These are phyloP conservation scores for Mortierella sp. DNA, from an alignment of 371 early-diverging fungal genomes.

Conservation along the genomic window DNA sequence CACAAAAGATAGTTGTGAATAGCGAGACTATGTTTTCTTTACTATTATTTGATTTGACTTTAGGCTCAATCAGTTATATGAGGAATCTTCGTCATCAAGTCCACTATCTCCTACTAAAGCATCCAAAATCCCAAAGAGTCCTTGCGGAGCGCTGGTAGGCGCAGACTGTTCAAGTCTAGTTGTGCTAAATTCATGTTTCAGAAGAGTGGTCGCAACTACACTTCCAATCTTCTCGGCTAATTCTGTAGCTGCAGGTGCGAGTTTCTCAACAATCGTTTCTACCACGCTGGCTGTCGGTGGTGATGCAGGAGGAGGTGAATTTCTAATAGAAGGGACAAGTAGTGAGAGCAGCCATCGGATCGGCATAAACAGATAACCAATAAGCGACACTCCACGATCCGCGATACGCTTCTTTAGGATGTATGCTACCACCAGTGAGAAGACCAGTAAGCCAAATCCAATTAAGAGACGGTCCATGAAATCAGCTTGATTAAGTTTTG, in stretches of 20 bases:
- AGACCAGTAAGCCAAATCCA: constrained; percentile 72
- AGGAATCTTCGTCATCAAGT: constrained; percentile 1
- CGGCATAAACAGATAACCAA: constrained; percentile 63
- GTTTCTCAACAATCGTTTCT: constrained; percentile 6
- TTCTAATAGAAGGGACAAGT: constrained; percentile 36
- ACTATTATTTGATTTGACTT: not conserved
- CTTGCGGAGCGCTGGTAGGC: constrained; percentile 25
- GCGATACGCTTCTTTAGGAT: constrained; percentile 78
- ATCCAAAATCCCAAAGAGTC: constrained; percentile 37
- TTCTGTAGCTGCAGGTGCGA: not conserved
- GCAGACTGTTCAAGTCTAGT: not conserved
- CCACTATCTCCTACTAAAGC: constrained; percentile 34
- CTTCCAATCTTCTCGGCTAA: not conserved
- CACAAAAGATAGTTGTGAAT: not conserved
- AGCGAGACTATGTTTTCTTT: not conserved
- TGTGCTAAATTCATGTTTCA: not conserved
- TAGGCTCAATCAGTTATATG: not conserved
- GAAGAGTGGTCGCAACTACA: constrained; percentile 1
- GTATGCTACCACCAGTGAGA: constrained; percentile 71
- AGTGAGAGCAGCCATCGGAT: constrained; percentile 46
- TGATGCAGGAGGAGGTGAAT: constrained; percentile 6
- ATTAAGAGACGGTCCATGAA: constrained; percentile 79
- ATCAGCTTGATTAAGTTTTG: constrained; percentile 78
- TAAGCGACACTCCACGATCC: constrained; percentile 71
- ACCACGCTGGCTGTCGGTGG: constrained; percentile 2